A percentile compares a stretch with the other conserved stretches of the same genome.
These are phyloP conservation scores for Phytophthora litchii DNA, from an alignment of 352 stramenopile genomes.

Conservation along the genomic window DNA sequence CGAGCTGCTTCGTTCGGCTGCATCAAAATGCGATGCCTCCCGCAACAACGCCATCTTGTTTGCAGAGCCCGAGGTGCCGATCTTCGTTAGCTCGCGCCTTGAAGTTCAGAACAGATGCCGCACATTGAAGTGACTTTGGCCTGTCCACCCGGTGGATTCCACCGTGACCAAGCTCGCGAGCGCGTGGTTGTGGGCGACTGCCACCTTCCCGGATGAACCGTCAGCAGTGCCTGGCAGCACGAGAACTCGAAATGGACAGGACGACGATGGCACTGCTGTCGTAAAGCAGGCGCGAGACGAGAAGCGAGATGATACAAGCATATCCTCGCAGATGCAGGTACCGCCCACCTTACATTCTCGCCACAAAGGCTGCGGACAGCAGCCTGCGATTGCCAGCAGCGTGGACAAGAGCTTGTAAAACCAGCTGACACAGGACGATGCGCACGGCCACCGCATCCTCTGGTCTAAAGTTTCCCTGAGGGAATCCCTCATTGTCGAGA, in stretches of 20 bases:
- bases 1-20: constrained; percentile 8
- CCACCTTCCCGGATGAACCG: constrained; percentile 6
- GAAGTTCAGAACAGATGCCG: constrained; percentile 27
- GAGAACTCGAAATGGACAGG: not conserved
- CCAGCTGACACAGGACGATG: constrained; percentile 9
- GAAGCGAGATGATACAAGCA: constrained; percentile 12
- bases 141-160: too few relatives aligned
- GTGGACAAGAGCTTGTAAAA: constrained; percentile 12
- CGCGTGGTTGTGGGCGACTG: constrained; percentile 3
- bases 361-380: constrained; percentile 15
- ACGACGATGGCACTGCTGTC: not conserved
- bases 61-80: constrained; percentile 4
- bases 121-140: constrained; percentile 25
- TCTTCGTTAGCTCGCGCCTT: constrained; percentile 22
- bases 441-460: constrained; percentile 1
- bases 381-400: not conserved
- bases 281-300: constrained; percentile 1
- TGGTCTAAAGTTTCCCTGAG: not conserved
- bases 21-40: constrained; percentile 16
- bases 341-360: constrained; percentile 23
- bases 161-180: constrained; percentile 10
- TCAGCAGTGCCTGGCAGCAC: constrained; percentile 1
- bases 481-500: not conserved
- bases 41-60: constrained; percentile 6
- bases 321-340: constrained; percentile 20